Evolutionary conservation across 2,329 filamentous ascomycete genomes (phyloP).

Genomic region (Dactylellina leptospora): DNA sequence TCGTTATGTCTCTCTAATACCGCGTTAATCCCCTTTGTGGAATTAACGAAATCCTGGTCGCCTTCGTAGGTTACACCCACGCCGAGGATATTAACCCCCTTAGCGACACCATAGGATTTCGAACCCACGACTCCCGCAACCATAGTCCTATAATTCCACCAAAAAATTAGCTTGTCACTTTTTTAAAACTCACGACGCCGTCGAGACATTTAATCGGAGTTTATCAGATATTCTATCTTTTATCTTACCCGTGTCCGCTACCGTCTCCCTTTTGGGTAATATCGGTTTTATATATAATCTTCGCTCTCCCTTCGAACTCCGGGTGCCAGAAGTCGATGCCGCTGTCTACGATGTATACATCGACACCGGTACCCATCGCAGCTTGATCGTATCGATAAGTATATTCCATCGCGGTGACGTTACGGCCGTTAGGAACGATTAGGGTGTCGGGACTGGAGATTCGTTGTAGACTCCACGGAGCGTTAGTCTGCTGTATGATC

Average conservation of each 20-base stretch:
- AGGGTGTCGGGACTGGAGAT: not conserved
- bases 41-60: slow-evolving; percentile 5
- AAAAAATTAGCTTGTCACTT: not conserved
- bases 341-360: slow-evolving; percentile 23
- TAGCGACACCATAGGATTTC: slow-evolving; percentile 10
- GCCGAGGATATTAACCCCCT: not conserved
- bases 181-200: too few species aligned
- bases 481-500: not conserved
- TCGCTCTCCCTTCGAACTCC: slow-evolving; percentile 21
- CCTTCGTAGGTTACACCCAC: not conserved
- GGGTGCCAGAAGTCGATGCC: slow-evolving; percentile 14
- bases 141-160: slow-evolving; percentile 8
- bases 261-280: not conserved
- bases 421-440: not conserved
- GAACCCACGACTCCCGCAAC: slow-evolving; percentile 18
- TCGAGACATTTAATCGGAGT: too few species aligned
- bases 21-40: not conserved
- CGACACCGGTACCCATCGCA: slow-evolving; percentile 4
- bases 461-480: not conserved
- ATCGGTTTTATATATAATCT: slow-evolving; percentile 9
- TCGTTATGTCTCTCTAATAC: slow-evolving; percentile 5
- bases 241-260: slow-evolving; percentile 24
- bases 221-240: too few species aligned
- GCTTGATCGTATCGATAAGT: slow-evolving; percentile 22
- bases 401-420: not conserved